phyloP scores from a whole-genome alignment of 176 grass and related monocot species.

The Lolium multiflorum region DNA sequence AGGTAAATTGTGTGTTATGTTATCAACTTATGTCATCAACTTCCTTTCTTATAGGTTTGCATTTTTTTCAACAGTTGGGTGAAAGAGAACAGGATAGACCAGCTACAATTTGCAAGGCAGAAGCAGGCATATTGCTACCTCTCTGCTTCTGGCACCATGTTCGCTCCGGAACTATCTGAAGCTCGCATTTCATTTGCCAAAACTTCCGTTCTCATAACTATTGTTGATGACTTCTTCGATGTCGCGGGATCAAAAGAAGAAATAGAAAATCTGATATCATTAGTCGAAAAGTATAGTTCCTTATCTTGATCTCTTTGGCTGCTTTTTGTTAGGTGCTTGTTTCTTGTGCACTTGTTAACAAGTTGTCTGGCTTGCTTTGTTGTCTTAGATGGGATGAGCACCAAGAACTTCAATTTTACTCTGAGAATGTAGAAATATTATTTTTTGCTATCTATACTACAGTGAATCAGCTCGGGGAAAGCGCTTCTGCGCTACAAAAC shows the following conservation, averaged over 20 bases:
- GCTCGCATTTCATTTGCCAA: constrained; percentile 61
- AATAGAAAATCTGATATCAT: neutral
- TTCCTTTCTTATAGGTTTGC: too few species aligned
- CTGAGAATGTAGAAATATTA: constrained; percentile 72
- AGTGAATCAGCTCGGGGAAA: constrained; percentile 64
- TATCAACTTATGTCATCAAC: too few species aligned
- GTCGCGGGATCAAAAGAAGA: neutral
- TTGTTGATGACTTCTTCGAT: constrained; percentile 17
- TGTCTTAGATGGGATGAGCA: constrained; percentile 72
- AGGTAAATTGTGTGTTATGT: too few species aligned
- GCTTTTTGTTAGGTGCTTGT: too few species aligned
- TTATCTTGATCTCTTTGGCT: too few species aligned
- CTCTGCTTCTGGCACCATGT: constrained; percentile 69
- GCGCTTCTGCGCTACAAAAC: constrained; percentile 60
- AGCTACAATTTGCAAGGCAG: constrained; percentile 70
- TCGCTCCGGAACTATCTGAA: constrained; percentile 52
- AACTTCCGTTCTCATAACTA: constrained; percentile 27
- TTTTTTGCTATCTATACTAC: constrained; percentile 62
- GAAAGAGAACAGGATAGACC: constrained; percentile 65
- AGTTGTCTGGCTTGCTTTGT: too few species aligned
- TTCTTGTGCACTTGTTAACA: too few species aligned
- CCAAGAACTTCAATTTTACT: constrained; percentile 49
- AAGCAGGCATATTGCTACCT: constrained; percentile 62
- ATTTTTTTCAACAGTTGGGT: constrained; percentile 53
- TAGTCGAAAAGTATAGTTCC: neutral